These are phyloP conservation scores for Starmerella floris DNA, from an alignment of 805 yeast species.

Conservation along the genomic window DNA sequence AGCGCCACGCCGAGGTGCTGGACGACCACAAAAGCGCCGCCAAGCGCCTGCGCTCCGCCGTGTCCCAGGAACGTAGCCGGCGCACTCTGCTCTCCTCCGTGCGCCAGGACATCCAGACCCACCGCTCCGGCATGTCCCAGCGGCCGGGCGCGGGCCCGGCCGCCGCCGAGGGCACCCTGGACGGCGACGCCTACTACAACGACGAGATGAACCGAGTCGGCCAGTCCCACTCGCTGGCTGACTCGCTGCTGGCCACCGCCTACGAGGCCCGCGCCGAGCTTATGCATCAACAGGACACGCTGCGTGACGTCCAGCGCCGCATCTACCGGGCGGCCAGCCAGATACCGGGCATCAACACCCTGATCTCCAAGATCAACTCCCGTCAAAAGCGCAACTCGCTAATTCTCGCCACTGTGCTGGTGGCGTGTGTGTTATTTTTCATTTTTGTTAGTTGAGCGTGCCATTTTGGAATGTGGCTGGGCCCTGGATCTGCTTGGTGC, in stretches of 20 bases:
- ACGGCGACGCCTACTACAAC: constrained; percentile 59
- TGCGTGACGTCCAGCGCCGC: constrained; percentile 51
- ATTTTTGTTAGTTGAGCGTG: constrained; percentile 42
- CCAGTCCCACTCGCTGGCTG: constrained; percentile 60
- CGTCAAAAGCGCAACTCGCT: constrained; percentile 79
- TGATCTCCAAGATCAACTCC: constrained; percentile 70
- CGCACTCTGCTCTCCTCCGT: constrained; percentile 62
- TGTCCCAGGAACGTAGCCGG: constrained; percentile 64
- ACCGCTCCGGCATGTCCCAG: constrained; percentile 29
- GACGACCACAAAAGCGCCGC: constrained; percentile 57
- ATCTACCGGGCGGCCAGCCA: constrained; percentile 47
- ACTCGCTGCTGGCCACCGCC: constrained; percentile 69
- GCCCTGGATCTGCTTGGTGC: no score
- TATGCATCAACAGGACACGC: constrained; percentile 49
- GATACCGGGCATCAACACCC: constrained; percentile 70
- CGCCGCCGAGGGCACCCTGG: constrained; percentile 21
- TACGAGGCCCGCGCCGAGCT: constrained; percentile 81
- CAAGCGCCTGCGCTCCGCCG: constrained; percentile 41
- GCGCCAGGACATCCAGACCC: constrained; percentile 63
- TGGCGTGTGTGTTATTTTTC: constrained; percentile 56
- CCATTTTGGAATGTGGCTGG: no score
- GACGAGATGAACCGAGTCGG: constrained; percentile 67
- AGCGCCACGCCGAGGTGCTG: constrained; percentile 66
- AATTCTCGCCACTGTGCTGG: constrained; percentile 62
- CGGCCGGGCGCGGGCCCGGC: constrained; percentile 10